Conservation (phyloP, 148 eudicot species). For the Salicornia ramosissima region DNA sequence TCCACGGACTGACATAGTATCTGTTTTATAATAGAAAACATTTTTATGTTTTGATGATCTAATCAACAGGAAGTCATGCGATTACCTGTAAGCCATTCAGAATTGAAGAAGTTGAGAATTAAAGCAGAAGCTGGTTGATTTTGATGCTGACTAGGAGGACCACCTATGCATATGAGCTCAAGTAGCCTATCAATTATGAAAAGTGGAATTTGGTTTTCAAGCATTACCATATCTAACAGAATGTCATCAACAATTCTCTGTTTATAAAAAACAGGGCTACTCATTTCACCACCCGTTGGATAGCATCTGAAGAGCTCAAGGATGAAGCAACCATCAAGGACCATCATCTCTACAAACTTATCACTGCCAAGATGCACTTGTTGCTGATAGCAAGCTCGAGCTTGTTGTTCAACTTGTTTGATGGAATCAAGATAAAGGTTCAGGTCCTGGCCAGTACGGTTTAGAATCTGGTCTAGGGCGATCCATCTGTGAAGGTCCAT, state of each 20-base stretch:
- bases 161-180: constrained; percentile 17
- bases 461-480: constrained; percentile 5
- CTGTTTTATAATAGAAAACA: no score
- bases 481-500: constrained; percentile 13
- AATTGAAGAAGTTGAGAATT: constrained; percentile 48
- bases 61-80: neutral
- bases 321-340: constrained; percentile 39
- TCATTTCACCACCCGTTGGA: constrained; percentile 16
- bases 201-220: constrained; percentile 63
- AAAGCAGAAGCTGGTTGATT: constrained; percentile 39
- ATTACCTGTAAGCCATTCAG: constrained; percentile 50
- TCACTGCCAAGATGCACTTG: constrained; percentile 11
- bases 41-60: no score
- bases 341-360: constrained; percentile 25
- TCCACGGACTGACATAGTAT: no score
- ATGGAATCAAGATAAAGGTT: constrained; percentile 3
- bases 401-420: constrained; percentile 17
- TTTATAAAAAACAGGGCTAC: constrained; percentile 39
- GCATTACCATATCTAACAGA: constrained; percentile 66
- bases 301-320: constrained; percentile 56
- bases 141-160: constrained; percentile 23
- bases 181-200: constrained; percentile 47
- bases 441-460: neutral
- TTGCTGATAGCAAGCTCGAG: constrained; percentile 20
- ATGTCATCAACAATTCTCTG: constrained; percentile 40